A percentile compares a stretch with the other conserved stretches of the same genome.
These are phyloP conservation scores for Pholiota conissans DNA, from an alignment of 768 basidiomycete species.

Conservation along the genomic window DNA sequence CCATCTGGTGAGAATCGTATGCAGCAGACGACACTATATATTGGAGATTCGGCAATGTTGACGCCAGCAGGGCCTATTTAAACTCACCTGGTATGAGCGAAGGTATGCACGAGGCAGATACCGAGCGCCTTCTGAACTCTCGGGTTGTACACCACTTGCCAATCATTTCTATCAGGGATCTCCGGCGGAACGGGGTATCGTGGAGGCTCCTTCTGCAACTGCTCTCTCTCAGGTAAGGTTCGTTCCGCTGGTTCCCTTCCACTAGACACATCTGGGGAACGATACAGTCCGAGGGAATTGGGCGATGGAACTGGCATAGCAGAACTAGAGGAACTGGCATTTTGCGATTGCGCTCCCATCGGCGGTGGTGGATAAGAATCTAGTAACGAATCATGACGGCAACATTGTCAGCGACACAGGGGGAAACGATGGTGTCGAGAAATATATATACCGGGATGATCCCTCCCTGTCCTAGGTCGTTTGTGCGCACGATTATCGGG, in stretches of 20 bases:
- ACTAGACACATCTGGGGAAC: neutral
- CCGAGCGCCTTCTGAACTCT: constrained; percentile 71
- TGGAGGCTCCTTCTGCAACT: constrained; percentile 26
- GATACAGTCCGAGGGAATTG: neutral
- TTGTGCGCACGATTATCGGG: constrained; percentile 49
- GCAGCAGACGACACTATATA: constrained; percentile 67
- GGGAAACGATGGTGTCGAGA: constrained; percentile 1
- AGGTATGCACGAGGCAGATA: constrained; percentile 74
- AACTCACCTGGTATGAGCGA: constrained; percentile 78
- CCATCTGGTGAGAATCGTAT: constrained; percentile 95
- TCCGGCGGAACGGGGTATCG: constrained; percentile 48
- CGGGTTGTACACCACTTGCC: constrained; percentile 86
- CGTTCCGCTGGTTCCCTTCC: neutral
- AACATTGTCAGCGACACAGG: constrained; percentile 2
- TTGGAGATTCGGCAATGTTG: neutral
- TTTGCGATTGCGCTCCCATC: constrained; percentile 9
- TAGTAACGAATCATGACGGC: neutral
- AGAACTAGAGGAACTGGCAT: neutral
- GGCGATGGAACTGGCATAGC: neutral
- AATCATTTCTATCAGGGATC: constrained; percentile 70
- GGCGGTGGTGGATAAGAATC: constrained; percentile 14
- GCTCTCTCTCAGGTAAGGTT: neutral
- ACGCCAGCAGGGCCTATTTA: neutral
- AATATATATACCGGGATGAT: constrained; percentile 23
- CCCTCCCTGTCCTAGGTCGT: constrained; percentile 48